These are phyloP conservation scores for Boletus rubropictus DNA, from an alignment of 768 basidiomycete genomes.

Conservation along the genomic window DNA sequence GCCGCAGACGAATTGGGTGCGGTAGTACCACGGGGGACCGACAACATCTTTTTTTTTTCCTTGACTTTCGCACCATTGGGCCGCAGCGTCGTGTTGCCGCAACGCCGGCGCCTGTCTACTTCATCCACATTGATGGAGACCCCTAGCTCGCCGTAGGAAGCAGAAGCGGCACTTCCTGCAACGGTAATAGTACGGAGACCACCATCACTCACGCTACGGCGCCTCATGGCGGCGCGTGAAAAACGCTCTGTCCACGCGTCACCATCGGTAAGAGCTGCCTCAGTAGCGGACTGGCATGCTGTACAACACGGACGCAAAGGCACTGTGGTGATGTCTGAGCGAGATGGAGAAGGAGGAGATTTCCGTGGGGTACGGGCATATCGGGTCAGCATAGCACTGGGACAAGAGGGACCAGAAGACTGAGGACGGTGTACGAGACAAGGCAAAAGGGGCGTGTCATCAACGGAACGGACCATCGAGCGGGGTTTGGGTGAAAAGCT, in stretches of 20 bases:
- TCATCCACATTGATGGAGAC: conserved; percentile 56
- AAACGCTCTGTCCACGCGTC: conserved; percentile 61
- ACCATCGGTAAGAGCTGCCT: conserved; percentile 49
- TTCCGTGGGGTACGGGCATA: conserved; percentile 18
- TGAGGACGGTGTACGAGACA: conserved; percentile 49
- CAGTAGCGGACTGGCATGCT: conserved; percentile 55
- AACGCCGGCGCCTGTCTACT: conserved; percentile 52
- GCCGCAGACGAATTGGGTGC: neutral
- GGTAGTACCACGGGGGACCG: neutral
- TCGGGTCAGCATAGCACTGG: conserved; percentile 1
- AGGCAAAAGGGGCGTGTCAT: conserved; percentile 39
- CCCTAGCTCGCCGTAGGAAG: conserved; percentile 13
- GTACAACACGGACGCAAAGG: conserved; percentile 70
- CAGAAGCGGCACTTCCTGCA: conserved; percentile 29
- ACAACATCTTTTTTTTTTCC: neutral
- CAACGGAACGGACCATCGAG: conserved; percentile 35
- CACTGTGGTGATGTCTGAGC: conserved; percentile 43
- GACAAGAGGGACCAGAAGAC: conserved; percentile 10
- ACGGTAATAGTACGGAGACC: conserved; percentile 29
- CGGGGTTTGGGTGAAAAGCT: conserved; percentile 42
- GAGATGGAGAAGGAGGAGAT: conserved; percentile 31
- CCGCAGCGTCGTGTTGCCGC: conserved; percentile 29
- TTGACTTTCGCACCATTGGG: neutral
- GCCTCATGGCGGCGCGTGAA: conserved; percentile 53
- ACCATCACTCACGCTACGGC: conserved; percentile 43